Evolutionary conservation across 2,329 filamentous ascomycete genomes (phyloP), one percentile per base, ranked within the genome.

Genomic region (Cladosporium sp.): DNA sequence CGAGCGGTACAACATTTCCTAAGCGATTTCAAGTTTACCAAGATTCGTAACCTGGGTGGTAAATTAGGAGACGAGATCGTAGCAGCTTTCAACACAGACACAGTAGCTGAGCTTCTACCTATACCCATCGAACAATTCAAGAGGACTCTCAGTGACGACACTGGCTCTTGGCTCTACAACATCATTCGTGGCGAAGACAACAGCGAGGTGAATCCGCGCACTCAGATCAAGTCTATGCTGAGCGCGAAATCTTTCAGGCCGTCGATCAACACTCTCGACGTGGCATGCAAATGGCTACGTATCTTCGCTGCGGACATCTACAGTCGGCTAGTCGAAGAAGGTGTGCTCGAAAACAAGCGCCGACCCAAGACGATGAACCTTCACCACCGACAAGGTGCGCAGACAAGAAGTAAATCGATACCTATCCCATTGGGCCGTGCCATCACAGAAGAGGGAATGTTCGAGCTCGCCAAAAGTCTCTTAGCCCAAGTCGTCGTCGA

Each of bases 151-250:
- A 91, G 92, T 3, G 90, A 94, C 61, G 92, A 96, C 53, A 95
- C 91, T 0, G 94, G 92, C 1, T 82, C 84, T 3, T 97, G 93
- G 93, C 82, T 98, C 13, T 90, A 96, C 78, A 88, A 90, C 63
- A 90, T 89, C 13, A 89, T 98, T 62, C 88, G 95, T 13, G 95
- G 95, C 1, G 87, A 93, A 67, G 95, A 99, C 76, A 82, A 83
- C 58, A 95, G 90, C 72, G 93, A 97, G 77, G 92, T 99, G 70
- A 97, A 92, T 73, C 86, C 92, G 30, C 85, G 94, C 60, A 97
- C 93, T 1, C 91, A 95, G 73, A 97, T 97, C 81, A 97, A 98
- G 77, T 95, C 91, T 18, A 98, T 99, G 93, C 83, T 98, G 16
- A 97, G 93, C 1, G 93, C 95, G 23, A 99, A 99, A 76, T 96